Percentiles rank a stretch among this genome's conserved stretches.
phyloP scores from a whole-genome alignment of 129 eudicot species.

The Helichrysum umbraculigerum region DNA sequence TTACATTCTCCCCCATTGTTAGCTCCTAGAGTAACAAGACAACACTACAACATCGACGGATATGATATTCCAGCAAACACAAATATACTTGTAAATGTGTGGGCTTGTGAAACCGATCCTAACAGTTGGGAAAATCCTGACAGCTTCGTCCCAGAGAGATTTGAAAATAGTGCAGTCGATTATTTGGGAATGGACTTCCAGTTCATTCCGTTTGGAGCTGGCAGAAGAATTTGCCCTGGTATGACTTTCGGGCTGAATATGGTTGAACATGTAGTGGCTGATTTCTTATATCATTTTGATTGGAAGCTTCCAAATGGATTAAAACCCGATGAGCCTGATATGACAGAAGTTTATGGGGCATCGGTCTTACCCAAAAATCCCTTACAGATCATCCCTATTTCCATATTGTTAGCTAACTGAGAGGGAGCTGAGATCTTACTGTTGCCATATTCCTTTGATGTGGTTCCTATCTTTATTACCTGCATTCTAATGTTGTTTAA shows the following conservation, averaged over 20 bases:
- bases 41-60: neutral
- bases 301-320: slow-evolving; percentile 13
- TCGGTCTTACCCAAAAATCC: neutral
- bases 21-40: slow-evolving; percentile 4
- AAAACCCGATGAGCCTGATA: slow-evolving; percentile 4
- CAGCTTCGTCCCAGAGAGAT: slow-evolving; percentile 12
- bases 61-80: slow-evolving; percentile 4
- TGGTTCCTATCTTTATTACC: neutral
- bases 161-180: neutral
- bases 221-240: slow-evolving; percentile 2
- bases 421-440: neutral
- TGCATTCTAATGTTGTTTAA: neutral
- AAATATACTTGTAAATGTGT: neutral
- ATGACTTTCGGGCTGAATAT: neutral
- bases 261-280: slow-evolving; percentile 6
- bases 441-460: neutral
- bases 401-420: neutral
- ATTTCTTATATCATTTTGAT: slow-evolving; percentile 8
- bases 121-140: slow-evolving; percentile 13
- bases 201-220: slow-evolving; percentile 10
- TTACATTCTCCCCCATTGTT: slow-evolving; percentile 4
- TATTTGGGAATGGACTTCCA: slow-evolving; percentile 4
- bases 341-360: slow-evolving; percentile 7
- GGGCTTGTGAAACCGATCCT: slow-evolving; percentile 11
- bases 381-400: neutral